Evolutionary conservation across 192 early-diverging fungal species (phyloP).

Genomic region (Entomortierella lignicola): DNA sequence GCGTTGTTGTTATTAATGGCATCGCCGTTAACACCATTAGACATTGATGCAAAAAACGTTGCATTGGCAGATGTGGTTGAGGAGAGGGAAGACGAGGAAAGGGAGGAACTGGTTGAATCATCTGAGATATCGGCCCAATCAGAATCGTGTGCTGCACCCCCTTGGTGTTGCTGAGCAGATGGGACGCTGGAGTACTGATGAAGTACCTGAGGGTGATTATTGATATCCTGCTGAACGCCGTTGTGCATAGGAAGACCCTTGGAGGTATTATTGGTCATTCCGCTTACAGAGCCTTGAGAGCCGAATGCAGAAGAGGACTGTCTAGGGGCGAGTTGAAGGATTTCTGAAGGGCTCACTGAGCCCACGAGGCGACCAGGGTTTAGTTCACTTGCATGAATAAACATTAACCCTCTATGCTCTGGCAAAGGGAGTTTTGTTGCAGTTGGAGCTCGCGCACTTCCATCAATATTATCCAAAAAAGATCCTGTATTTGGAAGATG

Average conservation of each 20-base stretch:
- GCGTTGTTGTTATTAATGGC: conserved; percentile 3
- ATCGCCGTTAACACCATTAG: neutral
- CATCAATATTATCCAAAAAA: neutral
- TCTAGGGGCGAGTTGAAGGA: conserved; percentile 43
- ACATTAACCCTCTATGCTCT: conserved; percentile 53
- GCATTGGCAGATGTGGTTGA: conserved; percentile 22
- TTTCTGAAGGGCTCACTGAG: conserved; percentile 60
- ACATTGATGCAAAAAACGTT: conserved; percentile 11
- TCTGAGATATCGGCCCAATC: conserved; percentile 33
- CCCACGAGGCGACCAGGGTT: conserved; percentile 57
- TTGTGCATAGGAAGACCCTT: neutral
- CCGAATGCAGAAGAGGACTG: neutral
- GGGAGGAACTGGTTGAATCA: conserved; percentile 26
- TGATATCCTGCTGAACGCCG: conserved; percentile 25
- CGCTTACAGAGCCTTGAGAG: neutral
- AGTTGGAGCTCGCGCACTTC: neutral
- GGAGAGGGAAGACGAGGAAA: conserved; percentile 30
- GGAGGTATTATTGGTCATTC: neutral
- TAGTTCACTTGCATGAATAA: conserved; percentile 50
- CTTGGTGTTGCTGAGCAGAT: conserved; percentile 9
- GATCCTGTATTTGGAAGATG: conserved; percentile 21
- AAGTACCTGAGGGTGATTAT: conserved; percentile 43
- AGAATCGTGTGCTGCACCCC: conserved; percentile 15
- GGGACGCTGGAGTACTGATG: conserved; percentile 24
- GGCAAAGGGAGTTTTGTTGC: conserved; percentile 35